phyloP scores from a whole-genome alignment of 306 rosid species.

The Cucumis hystrix region DNA sequence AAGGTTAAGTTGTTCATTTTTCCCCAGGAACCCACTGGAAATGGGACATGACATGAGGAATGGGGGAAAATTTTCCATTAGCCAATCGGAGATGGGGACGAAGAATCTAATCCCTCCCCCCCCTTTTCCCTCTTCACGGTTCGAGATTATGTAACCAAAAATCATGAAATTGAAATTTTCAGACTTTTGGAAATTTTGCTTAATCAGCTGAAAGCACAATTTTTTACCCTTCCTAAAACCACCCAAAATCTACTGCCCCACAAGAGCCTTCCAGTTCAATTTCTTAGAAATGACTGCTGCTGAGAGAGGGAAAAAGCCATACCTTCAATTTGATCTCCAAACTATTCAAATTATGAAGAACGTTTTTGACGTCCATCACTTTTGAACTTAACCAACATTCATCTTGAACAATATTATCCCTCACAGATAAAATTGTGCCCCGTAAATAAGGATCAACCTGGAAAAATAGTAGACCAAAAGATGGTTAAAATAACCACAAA shows the following conservation, averaged over 20 bases:
- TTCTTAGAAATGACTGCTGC: neutral
- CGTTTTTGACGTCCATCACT: conserved; percentile 23
- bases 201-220: neutral
- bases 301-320: neutral
- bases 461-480: neutral
- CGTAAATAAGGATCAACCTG: conserved; percentile 31
- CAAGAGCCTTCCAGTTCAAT: neutral
- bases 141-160: neutral
- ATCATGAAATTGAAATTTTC: neutral
- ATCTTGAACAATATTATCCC: conserved; percentile 14
- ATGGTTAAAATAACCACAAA: neutral
- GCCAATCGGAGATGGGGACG: no score
- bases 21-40: no score
- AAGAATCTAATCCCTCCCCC: no score
- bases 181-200: no score
- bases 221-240: neutral
- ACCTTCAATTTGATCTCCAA: conserved; percentile 43
- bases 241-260: neutral
- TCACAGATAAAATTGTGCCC: conserved; percentile 23
- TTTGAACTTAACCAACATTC: conserved; percentile 14
- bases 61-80: no score
- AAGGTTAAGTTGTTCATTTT: no score
- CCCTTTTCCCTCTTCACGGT: no score
- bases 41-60: no score
- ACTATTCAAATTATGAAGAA: conserved; percentile 27